phyloP scores from a whole-genome alignment of 108 stramenopile species.

The Pelagomonas calceolata region DNA sequence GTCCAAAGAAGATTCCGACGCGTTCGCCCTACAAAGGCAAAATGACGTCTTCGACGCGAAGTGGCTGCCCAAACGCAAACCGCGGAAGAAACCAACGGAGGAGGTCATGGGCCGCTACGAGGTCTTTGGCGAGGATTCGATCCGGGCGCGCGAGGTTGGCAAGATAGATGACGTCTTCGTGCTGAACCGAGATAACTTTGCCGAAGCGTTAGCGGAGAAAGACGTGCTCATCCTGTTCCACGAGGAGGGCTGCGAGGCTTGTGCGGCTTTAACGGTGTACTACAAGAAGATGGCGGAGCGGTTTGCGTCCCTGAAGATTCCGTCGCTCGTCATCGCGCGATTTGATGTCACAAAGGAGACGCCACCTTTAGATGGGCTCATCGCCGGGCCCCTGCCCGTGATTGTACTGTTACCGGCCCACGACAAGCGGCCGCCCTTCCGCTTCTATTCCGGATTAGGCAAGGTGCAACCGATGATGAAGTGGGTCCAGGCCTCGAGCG shows the following conservation, averaged over 20 bases:
- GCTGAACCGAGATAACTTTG: neutral
- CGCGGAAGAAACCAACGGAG: neutral
- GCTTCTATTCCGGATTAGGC: conserved; percentile 8
- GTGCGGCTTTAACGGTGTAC: conserved; percentile 10
- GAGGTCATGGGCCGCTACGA: conserved; percentile 5
- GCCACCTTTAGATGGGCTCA: conserved; percentile 1
- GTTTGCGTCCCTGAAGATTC: conserved; percentile 1
- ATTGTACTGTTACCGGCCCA: conserved; percentile 8
- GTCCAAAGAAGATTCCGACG: neutral
- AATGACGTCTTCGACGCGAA: neutral
- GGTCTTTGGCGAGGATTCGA: conserved; percentile 4
- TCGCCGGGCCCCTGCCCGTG: conserved; percentile 10
- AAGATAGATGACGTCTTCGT: neutral
- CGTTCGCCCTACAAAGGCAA: neutral
- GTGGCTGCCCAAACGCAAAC: neutral
- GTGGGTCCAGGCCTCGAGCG: conserved; percentile 3
- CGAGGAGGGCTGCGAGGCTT: conserved; percentile 2
- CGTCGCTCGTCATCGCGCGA: conserved; percentile 6
- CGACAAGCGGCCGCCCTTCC: conserved; percentile 9
- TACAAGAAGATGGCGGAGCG: conserved; percentile 14
- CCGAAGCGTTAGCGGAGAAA: neutral
- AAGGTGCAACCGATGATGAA: conserved; percentile 21
- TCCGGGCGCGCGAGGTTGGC: neutral
- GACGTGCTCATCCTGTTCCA: conserved; percentile 17
- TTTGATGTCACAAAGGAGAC: conserved; percentile 10